Percentiles rank a stretch among this genome's conserved stretches.
Conservation (phyloP, 371 early-diverging fungal species). For the Mortierella sp. region DNA sequence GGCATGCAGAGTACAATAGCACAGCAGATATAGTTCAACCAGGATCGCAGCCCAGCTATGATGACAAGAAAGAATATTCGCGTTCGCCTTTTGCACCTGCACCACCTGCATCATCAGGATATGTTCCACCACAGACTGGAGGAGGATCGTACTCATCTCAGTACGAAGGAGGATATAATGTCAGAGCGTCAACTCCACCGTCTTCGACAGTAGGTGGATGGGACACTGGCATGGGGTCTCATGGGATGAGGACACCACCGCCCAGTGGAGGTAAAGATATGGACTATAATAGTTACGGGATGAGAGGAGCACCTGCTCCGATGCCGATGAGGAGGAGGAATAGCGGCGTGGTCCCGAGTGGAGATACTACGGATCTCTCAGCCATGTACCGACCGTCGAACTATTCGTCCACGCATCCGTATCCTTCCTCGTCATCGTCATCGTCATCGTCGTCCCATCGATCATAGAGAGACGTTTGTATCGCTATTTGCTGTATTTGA, state of each 20-base stretch:
- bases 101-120: not conserved
- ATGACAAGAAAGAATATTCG: slow-evolving; percentile 34
- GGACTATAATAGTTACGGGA: slow-evolving; percentile 13
- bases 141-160: slow-evolving; percentile 1
- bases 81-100: slow-evolving; percentile 10
- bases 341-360: slow-evolving; percentile 18
- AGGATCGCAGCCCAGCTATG: slow-evolving; percentile 28
- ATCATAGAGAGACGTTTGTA: not conserved
- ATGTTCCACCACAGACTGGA: not conserved
- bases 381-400: slow-evolving; percentile 15
- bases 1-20: slow-evolving; percentile 18
- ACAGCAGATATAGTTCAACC: slow-evolving; percentile 23
- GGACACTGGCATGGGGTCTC: slow-evolving; percentile 1
- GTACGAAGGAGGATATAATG: not conserved
- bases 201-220: slow-evolving; percentile 1
- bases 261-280: slow-evolving; percentile 41
- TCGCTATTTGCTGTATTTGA: not conserved
- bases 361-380: slow-evolving; percentile 20
- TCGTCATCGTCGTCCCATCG: not conserved
- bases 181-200: slow-evolving; percentile 17
- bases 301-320: slow-evolving; percentile 8
- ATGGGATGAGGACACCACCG: slow-evolving; percentile 53
- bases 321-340: slow-evolving; percentile 18
- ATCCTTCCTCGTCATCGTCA: slow-evolving; percentile 5
- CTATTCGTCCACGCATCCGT: not conserved